Conservation (phyloP, 805 yeast genomes). For the Diddensiella caesifluorescens region DNA sequence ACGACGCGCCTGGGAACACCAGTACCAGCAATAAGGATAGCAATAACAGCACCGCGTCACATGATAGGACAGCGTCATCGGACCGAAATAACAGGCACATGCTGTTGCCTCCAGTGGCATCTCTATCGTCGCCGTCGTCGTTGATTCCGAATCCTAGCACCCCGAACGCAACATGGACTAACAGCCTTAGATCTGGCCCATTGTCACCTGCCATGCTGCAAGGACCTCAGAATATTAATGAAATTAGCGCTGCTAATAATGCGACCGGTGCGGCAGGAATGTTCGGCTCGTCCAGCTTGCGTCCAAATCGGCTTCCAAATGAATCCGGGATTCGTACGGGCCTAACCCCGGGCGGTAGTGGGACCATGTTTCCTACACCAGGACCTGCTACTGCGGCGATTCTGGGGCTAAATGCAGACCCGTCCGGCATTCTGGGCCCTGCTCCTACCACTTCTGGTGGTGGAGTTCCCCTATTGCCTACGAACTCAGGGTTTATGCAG, state of each 20-base stretch:
- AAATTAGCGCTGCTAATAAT: background rate
- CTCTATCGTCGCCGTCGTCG: conserved; percentile 26
- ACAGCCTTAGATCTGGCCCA: conserved; percentile 32
- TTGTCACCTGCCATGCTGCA: conserved; percentile 36
- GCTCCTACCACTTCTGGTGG: background rate
- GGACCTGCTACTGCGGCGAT: conserved; percentile 34
- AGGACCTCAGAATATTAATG: conserved; percentile 25
- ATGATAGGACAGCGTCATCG: background rate
- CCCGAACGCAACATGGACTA: conserved; percentile 20
- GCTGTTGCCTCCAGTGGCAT: conserved; percentile 26
- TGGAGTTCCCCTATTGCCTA: background rate
- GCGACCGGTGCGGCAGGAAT: conserved; percentile 1
- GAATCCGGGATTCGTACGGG: conserved; percentile 37
- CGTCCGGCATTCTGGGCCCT: conserved; percentile 4
- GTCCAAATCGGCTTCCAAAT: conserved; percentile 7
- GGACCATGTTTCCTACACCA: conserved; percentile 33
- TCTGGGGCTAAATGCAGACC: conserved; percentile 32
- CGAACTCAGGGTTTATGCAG: background rate
- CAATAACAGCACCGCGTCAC: background rate
- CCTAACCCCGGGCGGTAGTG: conserved; percentile 35
- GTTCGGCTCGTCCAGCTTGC: background rate
- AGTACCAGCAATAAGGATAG: background rate
- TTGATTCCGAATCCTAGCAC: conserved; percentile 17
- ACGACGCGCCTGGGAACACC: background rate
- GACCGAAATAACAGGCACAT: conserved; percentile 16